phyloP scores from a whole-genome alignment of 169 alveolate genomes.

The Eimeria praecox region DNA sequence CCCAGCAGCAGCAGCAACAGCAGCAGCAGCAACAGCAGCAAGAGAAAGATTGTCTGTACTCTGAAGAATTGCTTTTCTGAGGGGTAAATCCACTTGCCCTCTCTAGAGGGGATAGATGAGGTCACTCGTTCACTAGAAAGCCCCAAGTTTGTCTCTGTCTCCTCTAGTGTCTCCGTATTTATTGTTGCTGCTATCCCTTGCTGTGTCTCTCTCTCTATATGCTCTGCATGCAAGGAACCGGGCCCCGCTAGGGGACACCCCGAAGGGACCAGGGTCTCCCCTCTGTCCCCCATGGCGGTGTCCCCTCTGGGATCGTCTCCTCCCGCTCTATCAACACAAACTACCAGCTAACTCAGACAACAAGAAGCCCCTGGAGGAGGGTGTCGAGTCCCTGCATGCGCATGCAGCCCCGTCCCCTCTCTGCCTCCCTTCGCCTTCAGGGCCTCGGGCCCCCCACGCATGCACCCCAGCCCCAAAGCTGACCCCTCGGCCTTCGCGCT shows the following conservation, averaged over 20 bases:
- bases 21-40: too few relatives aligned
- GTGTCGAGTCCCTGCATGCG: too few relatives aligned
- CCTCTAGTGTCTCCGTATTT: neutral
- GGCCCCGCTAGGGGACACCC: neutral
- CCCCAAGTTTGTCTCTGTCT: neutral
- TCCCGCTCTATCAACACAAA: too few relatives aligned
- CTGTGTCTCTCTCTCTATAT: neutral
- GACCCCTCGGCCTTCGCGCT: too few relatives aligned
- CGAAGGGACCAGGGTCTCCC: neutral
- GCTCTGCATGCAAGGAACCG: neutral
- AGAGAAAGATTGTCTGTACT: neutral
- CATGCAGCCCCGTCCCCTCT: too few relatives aligned
- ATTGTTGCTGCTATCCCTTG: neutral
- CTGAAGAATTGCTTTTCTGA: constrained; percentile 34
- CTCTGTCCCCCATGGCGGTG: neutral
- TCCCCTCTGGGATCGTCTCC: neutral
- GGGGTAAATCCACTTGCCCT: constrained; percentile 81
- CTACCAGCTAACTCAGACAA: too few relatives aligned
- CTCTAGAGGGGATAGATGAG: constrained; percentile 71
- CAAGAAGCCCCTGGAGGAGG: too few relatives aligned
- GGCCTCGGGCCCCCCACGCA: too few relatives aligned
- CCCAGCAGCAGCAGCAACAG: neutral
- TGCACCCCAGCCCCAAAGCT: too few relatives aligned
- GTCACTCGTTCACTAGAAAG: constrained; percentile 57
- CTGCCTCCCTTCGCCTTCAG: too few relatives aligned